These are phyloP conservation scores for Echites panduratus DNA, from an alignment of 257 asterid species.

Conservation along the genomic window DNA sequence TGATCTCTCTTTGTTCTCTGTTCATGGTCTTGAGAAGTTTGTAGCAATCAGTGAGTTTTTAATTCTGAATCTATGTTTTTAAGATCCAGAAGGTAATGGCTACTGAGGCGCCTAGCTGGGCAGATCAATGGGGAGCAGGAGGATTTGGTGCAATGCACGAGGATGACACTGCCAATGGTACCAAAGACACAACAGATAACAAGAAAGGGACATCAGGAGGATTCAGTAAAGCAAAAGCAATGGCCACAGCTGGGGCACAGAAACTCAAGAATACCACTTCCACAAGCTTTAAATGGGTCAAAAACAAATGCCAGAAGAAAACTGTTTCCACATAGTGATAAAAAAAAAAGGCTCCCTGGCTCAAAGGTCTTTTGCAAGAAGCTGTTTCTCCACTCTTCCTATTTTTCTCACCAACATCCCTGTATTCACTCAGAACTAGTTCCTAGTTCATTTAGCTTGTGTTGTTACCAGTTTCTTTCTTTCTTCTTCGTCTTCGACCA, in stretches of 20 bases:
- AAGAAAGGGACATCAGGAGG: conserved; percentile 54
- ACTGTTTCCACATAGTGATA: conserved; percentile 36
- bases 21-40: background rate
- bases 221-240: conserved; percentile 60
- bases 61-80: background rate
- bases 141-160: conserved; percentile 68
- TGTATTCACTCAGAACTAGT: background rate
- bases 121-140: conserved; percentile 97
- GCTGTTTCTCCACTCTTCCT: background rate
- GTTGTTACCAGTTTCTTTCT: background rate
- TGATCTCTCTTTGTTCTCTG: background rate
- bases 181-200: conserved; percentile 26
- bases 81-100: conserved; percentile 38
- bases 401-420: background rate
- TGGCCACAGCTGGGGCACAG: conserved; percentile 48
- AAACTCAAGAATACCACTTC: conserved; percentile 62
- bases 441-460: background rate
- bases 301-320: conserved; percentile 66
- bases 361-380: conserved; percentile 1
- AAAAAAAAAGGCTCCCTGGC: conserved; percentile 10
- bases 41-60: background rate
- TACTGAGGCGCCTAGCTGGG: conserved; percentile 76
- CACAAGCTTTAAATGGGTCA: conserved; percentile 62
- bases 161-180: conserved; percentile 29
- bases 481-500: background rate